Conservation (phyloP, 2,329 filamentous ascomycete genomes). For the Phialemoniopsis sp. region DNA sequence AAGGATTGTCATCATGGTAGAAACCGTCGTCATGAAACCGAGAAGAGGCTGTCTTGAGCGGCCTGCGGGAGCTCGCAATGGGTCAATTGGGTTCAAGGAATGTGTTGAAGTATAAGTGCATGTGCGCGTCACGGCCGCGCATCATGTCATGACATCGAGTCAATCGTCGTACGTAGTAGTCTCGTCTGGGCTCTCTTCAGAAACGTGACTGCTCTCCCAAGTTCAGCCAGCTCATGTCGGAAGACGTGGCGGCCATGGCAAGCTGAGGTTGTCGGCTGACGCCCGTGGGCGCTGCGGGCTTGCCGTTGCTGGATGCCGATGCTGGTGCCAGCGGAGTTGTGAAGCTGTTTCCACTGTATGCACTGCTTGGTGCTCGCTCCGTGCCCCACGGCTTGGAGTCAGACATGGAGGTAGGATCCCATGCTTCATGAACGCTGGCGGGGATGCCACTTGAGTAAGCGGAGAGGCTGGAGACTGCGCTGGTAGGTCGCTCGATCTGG, state of each 20-base stretch:
- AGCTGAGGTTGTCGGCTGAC: slow-evolving; percentile 47
- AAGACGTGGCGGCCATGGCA: slow-evolving; percentile 42
- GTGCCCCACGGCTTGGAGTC: slow-evolving; percentile 41
- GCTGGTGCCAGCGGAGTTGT: slow-evolving; percentile 34
- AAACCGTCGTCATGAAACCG: no score
- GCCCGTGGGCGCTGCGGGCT: slow-evolving; percentile 21
- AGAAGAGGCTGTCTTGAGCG: no score
- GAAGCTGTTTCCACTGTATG: slow-evolving; percentile 43
- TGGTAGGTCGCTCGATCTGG: slow-evolving; percentile 54
- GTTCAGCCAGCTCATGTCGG: slow-evolving; percentile 80
- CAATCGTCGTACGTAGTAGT: not conserved
- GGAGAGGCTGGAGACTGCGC: slow-evolving; percentile 41
- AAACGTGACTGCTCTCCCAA: slow-evolving; percentile 43
- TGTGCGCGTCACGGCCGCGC: not conserved
- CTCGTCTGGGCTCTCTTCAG: not conserved
- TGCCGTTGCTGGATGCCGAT: slow-evolving; percentile 22
- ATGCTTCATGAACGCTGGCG: slow-evolving; percentile 55
- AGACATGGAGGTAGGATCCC: slow-evolving; percentile 39
- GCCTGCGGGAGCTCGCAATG: no score
- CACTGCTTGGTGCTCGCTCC: slow-evolving; percentile 45
- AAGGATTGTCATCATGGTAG: no score
- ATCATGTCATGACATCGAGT: not conserved
- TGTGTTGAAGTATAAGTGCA: no score
- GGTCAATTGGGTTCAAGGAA: no score
- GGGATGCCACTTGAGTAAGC: slow-evolving; percentile 63